Base-by-base conservation (phyloP, 495 filamentous ascomycete genomes). In the Penicillium coprophilum region DNA sequence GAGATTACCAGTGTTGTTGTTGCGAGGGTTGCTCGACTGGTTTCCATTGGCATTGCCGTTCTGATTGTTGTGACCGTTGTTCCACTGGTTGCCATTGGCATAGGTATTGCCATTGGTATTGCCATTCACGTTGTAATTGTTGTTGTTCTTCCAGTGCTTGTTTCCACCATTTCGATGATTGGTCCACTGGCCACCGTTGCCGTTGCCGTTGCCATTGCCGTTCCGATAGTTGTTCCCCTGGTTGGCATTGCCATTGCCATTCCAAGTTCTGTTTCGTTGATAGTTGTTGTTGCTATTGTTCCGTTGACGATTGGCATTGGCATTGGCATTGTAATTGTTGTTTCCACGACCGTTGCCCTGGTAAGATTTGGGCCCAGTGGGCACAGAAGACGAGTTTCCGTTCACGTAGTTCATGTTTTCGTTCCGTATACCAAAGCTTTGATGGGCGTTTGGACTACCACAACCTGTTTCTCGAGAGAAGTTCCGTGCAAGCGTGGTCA, bases 401-500 rank as follows among this genome's bases (percentile, higher is more conserved):
- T 15, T 28, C 23, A 12, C 7, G 24, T 39, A 10, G 5, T n/a
- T 28, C 48, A 50, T 50, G 5, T 40, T 39, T 28, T 15, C 34
- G 31, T 50, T 40, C 13, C 48, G 13, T 36, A 38, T 27, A 28
- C 32, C 48, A 50, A 39, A 27, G 19, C 11, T 21, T 40, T 46
- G 23, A 28, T 46, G 21, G 21, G 17, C 24, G 30, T 50, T 50
- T 28, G 48, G 32, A 28, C 34, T 40, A 27, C 50, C 50, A 6
- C 38, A 20, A n/a, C 15, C 17, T 19, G 9, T 12, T 31, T 20
- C 17, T 32, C 36, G 12, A 21, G 24, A 43, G 3, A 9, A 31
- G 6, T 41, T 12, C 41, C 50, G 27, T 20, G 50, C 50, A 52
- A 52, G n/a, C 15, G 38, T 3, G 50, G 28, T 28, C 50, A 41